Percentiles rank a stretch among this genome's conserved stretches.
These are phyloP conservation scores for Sphagnurus paluster DNA, from an alignment of 1,284 basidiomycete genomes.

Conservation along the genomic window DNA sequence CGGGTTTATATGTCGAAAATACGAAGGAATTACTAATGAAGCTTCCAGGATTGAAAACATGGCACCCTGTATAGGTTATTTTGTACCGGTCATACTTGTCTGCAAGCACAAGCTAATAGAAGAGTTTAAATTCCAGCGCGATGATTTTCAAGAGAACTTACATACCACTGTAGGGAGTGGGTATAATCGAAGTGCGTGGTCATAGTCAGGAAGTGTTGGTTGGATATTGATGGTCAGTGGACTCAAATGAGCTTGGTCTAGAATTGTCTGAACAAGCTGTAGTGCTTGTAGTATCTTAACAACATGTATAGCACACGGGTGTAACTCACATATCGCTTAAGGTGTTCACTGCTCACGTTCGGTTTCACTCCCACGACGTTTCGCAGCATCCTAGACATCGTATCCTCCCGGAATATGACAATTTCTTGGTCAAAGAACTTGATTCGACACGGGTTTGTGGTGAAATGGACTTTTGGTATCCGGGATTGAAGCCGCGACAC, in stretches of 20 bases:
- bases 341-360: conserved; percentile 68
- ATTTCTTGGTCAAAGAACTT: conserved; percentile 97
- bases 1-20: conserved; percentile 89
- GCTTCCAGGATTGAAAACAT: conserved; percentile 97
- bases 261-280: conserved; percentile 89
- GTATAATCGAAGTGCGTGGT: conserved; percentile 91
- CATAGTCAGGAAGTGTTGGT: conserved; percentile 89
- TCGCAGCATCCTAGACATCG: conserved; percentile 92
- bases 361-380: conserved; percentile 88
- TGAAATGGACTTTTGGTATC: conserved; percentile 80
- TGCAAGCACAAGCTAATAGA: conserved; percentile 82
- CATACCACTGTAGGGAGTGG: conserved; percentile 91
- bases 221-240: conserved; percentile 85
- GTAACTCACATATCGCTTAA: conserved; percentile 83
- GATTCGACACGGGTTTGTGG: conserved; percentile 92
- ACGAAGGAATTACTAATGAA: conserved; percentile 79
- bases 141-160: conserved; percentile 6
- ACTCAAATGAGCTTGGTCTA: conserved; percentile 90
- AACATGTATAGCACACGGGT: neutral
- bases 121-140: conserved; percentile 8
- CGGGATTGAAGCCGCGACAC: conserved; percentile 66
- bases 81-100: conserved; percentile 97
- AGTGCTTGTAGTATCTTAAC: neutral
- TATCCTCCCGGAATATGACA: conserved; percentile 90
- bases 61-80: conserved; percentile 96